These are phyloP conservation scores for Arthroderma sp. DNA, from an alignment of 2,329 filamentous ascomycete species.

Conservation along the genomic window DNA sequence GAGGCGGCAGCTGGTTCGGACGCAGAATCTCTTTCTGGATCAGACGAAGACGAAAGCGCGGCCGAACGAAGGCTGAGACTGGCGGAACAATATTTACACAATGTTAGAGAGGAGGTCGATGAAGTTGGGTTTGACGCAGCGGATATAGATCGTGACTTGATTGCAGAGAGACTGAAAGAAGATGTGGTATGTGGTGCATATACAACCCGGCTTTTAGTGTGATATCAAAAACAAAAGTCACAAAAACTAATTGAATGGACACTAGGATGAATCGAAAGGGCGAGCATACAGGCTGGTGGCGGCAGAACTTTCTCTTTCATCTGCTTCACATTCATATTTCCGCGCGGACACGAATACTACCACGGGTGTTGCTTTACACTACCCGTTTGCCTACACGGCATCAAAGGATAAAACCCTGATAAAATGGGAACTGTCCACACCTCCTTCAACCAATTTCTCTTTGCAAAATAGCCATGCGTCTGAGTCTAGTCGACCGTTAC, in stretches of 20 bases:
- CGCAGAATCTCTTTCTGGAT: conserved; percentile 42
- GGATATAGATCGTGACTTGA: conserved; percentile 82
- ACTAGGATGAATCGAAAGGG: conserved; percentile 68
- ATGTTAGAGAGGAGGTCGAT: conserved; percentile 71
- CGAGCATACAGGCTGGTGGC: conserved; percentile 74
- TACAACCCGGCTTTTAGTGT: background rate
- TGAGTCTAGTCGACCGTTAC: conserved; percentile 42
- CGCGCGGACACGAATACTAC: conserved; percentile 65
- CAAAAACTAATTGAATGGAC: conserved; percentile 6
- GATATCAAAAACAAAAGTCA: too few species aligned
- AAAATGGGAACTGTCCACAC: conserved; percentile 71
- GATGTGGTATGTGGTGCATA: conserved; percentile 50
- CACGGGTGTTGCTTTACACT: conserved; percentile 66
- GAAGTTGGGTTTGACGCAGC: conserved; percentile 84
- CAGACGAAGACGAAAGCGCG: conserved; percentile 68
- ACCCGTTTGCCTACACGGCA: conserved; percentile 76
- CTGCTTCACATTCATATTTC: conserved; percentile 59
- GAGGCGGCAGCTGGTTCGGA: conserved; percentile 33
- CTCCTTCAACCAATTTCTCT: conserved; percentile 37
- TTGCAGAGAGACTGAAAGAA: conserved; percentile 79
- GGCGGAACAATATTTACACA: conserved; percentile 85
- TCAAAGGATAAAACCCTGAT: conserved; percentile 73
- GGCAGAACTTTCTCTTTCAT: conserved; percentile 55
- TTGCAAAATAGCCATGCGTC: conserved; percentile 50
- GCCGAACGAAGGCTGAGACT: conserved; percentile 76